phyloP scores from a whole-genome alignment of 352 stramenopile genomes.

The Globisporangium alternatum region DNA sequence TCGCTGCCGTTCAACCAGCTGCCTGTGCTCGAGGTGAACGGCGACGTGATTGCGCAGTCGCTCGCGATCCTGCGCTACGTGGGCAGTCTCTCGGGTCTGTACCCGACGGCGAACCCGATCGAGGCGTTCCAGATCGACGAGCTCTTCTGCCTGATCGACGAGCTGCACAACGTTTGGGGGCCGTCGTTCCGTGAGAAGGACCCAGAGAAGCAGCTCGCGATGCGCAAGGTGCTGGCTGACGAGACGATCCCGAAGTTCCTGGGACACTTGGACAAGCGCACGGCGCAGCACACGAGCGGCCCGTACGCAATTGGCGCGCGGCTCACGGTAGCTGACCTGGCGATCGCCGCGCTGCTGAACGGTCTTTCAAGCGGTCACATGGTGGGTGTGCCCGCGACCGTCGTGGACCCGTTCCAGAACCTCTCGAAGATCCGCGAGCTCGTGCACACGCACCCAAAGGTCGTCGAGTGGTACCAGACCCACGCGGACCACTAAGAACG shows the following conservation, averaged over 20 bases:
- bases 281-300: slow-evolving; percentile 28
- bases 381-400: slow-evolving; percentile 22
- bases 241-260: not conserved
- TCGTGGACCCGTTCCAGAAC: slow-evolving; percentile 23
- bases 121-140: too few relatives aligned
- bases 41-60: slow-evolving; percentile 15
- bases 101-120: too few relatives aligned
- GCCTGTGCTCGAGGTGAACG: slow-evolving; percentile 30
- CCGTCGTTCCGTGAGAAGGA: too few relatives aligned
- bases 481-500: slow-evolving; percentile 7
- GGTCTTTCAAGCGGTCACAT: slow-evolving; percentile 24
- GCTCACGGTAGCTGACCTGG: slow-evolving; percentile 34
- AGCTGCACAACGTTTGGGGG: too few relatives aligned
- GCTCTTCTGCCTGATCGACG: too few relatives aligned
- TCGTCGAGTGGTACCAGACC: slow-evolving; percentile 31
- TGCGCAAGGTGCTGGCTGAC: too few relatives aligned
- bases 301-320: slow-evolving; percentile 19
- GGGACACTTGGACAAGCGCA: slow-evolving; percentile 17
- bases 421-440: slow-evolving; percentile 26
- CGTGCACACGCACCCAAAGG: slow-evolving; percentile 30
- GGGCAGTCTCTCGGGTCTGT: slow-evolving; percentile 27
- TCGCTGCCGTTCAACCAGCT: slow-evolving; percentile 26
- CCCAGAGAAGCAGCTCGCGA: too few relatives aligned
- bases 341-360: slow-evolving; percentile 25
- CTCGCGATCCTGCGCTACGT: slow-evolving; percentile 57